phyloP scores from a whole-genome alignment of 1,284 basidiomycete species.

The Ustilago tritici region DNA sequence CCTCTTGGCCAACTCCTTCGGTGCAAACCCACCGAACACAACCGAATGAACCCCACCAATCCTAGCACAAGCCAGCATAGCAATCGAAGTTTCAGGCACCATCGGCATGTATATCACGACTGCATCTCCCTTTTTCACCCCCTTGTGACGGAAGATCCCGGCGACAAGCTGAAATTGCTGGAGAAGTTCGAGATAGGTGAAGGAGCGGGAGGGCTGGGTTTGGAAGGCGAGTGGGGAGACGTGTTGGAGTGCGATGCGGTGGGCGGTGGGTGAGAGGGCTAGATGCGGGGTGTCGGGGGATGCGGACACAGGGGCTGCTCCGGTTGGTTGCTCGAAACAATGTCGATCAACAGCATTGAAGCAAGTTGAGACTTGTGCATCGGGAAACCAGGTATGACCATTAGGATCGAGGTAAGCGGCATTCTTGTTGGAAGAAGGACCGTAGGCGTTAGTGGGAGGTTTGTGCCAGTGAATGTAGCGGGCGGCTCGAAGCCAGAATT shows the following conservation, averaged over 20 bases:
- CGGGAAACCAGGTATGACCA: constrained; percentile 55
- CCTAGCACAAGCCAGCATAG: constrained; percentile 64
- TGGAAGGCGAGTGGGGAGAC: constrained; percentile 60
- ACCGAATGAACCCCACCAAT: constrained; percentile 68
- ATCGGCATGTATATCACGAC: constrained; percentile 68
- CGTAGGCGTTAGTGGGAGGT: constrained; percentile 49
- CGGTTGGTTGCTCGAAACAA: constrained; percentile 38
- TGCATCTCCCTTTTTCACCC: constrained; percentile 62
- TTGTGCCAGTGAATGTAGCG: constrained; percentile 58
- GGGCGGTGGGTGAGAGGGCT: constrained; percentile 39
- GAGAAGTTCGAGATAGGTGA: constrained; percentile 61
- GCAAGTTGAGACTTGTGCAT: constrained; percentile 53
- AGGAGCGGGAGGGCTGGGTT: constrained; percentile 42
- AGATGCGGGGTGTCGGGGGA: constrained; percentile 57
- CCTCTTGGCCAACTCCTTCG: constrained; percentile 63
- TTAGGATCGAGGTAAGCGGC: constrained; percentile 37
- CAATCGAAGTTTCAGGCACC: constrained; percentile 64
- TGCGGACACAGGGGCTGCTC: constrained; percentile 44
- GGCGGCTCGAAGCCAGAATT: constrained; percentile 59
- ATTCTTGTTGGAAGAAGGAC: constrained; percentile 29
- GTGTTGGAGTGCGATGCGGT: constrained; percentile 55
- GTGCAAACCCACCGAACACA: constrained; percentile 67
- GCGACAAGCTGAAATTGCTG: constrained; percentile 60
- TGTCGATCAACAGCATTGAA: constrained; percentile 53
- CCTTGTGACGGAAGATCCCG: constrained; percentile 57